phyloP scores from a whole-genome alignment of 2,329 filamentous ascomycete species.

The Phaeophleospora eucalypticola region DNA sequence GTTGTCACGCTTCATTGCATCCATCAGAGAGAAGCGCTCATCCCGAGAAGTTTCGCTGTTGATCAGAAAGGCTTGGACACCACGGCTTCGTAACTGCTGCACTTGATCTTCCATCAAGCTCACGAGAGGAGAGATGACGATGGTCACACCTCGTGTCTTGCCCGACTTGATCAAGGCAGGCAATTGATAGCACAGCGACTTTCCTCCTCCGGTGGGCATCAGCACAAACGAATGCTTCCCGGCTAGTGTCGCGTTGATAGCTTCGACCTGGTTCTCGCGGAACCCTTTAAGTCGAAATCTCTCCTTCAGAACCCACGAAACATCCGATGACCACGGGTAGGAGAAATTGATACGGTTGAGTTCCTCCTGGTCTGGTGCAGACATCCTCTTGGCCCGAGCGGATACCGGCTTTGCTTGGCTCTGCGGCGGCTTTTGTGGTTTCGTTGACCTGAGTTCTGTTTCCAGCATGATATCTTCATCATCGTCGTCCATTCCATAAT shows the following conservation, averaged over 20 bases:
- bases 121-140: constrained; percentile 90
- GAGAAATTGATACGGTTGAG: constrained; percentile 23
- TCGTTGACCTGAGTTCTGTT: constrained; percentile 17
- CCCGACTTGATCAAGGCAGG: constrained; percentile 80
- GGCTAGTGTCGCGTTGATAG: constrained; percentile 85
- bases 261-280: constrained; percentile 85
- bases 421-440: neutral
- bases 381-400: constrained; percentile 32
- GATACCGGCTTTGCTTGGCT: constrained; percentile 9
- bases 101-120: constrained; percentile 99
- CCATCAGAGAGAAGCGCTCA: constrained; percentile 63
- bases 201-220: constrained; percentile 97
- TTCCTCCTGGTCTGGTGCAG: constrained; percentile 22
- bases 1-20: constrained; percentile 56
- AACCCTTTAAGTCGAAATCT: constrained; percentile 83
- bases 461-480: constrained; percentile 27
- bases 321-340: constrained; percentile 79
- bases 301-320: constrained; percentile 74
- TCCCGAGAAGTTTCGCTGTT: constrained; percentile 68
- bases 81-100: constrained; percentile 67
- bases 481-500: constrained; percentile 34
- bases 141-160: constrained; percentile 77
- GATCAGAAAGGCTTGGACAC: constrained; percentile 75
- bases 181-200: constrained; percentile 93
- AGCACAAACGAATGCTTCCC: constrained; percentile 91